phyloP scores from a whole-genome alignment of 192 early-diverging fungal genomes.

The Borealophlyctis nickersoniae region DNA sequence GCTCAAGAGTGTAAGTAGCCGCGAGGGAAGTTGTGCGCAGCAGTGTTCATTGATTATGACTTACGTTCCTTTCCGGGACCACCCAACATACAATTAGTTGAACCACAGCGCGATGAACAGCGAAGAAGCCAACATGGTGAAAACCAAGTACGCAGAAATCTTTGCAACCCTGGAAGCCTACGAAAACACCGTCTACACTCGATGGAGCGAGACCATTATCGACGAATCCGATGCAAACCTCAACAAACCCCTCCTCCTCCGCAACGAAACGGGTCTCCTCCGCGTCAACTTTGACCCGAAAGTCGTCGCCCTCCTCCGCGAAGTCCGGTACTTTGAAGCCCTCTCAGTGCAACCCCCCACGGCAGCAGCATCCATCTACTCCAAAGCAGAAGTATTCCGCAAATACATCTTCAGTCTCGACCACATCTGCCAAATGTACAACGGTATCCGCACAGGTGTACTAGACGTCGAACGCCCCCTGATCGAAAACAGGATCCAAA shows the following conservation, averaged over 20 bases:
- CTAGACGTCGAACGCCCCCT: constrained; percentile 60
- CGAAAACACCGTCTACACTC: constrained; percentile 46
- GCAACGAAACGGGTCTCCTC: constrained; percentile 37
- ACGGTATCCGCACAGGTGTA: constrained; percentile 50
- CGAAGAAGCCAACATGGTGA: constrained; percentile 53
- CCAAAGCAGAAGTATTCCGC: constrained; percentile 57
- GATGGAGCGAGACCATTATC: constrained; percentile 55
- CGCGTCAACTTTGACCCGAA: constrained; percentile 68
- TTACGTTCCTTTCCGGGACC: no score
- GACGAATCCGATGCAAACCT: constrained; percentile 64
- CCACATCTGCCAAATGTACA: constrained; percentile 55
- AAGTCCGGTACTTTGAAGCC: constrained; percentile 60
- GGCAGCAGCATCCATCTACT: constrained; percentile 50
- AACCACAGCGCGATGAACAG: constrained; percentile 54
- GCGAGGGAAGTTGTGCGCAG: no score
- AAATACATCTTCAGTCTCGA: constrained; percentile 62
- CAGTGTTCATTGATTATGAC: no score
- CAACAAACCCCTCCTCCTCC: constrained; percentile 51
- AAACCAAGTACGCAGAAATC: constrained; percentile 51
- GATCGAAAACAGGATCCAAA: constrained; percentile 46
- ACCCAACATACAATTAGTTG: no score
- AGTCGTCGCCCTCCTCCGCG: constrained; percentile 62
- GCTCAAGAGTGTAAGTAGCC: constrained; percentile 47
- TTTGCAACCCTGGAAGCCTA: constrained; percentile 49
- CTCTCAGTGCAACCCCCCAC: constrained; percentile 45